Conservation (phyloP, 768 basidiomycete genomes). For the Tylopilus balloui region DNA sequence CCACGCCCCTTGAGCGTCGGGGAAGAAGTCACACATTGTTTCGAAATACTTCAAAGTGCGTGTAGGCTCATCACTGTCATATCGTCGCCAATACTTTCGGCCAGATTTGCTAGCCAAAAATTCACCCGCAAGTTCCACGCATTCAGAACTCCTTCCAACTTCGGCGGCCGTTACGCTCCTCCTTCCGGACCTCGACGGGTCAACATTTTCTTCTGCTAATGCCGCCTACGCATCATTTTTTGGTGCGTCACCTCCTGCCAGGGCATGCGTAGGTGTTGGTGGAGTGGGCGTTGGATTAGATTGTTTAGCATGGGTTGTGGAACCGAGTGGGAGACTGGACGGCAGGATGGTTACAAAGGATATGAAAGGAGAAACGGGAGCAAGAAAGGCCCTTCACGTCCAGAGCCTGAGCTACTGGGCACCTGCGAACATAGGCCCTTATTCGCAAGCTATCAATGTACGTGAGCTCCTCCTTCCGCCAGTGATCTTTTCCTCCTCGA, state of each 20-base stretch:
- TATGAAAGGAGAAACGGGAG: constrained; percentile 27
- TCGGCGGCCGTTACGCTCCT: constrained; percentile 72
- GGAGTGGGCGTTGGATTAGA: constrained; percentile 65
- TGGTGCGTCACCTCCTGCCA: constrained; percentile 85
- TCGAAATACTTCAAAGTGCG: constrained; percentile 58
- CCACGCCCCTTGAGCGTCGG: constrained; percentile 56
- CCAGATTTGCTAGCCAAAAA: constrained; percentile 51
- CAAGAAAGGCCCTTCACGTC: constrained; percentile 80
- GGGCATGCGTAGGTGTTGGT: constrained; percentile 87
- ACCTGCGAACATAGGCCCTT: constrained; percentile 97
- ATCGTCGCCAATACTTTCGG: background rate
- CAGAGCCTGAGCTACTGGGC: constrained; percentile 98
- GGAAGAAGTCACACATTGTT: constrained; percentile 69
- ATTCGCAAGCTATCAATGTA: constrained; percentile 89
- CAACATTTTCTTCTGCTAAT: constrained; percentile 72
- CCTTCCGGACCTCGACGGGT: constrained; percentile 66
- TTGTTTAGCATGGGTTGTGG: constrained; percentile 60
- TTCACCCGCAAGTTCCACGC: constrained; percentile 34
- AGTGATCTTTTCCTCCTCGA: background rate
- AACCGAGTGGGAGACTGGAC: constrained; percentile 4
- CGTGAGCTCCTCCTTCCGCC: constrained; percentile 22
- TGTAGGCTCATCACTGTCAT: background rate
- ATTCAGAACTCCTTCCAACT: constrained; percentile 13
- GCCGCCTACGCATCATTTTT: constrained; percentile 76
- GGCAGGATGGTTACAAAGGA: constrained; percentile 10